A percentile compares a stretch with the other conserved stretches of the same genome.
These are phyloP conservation scores for Ophiostoma ips DNA, from an alignment of 2,329 filamentous ascomycete species.

Conservation along the genomic window DNA sequence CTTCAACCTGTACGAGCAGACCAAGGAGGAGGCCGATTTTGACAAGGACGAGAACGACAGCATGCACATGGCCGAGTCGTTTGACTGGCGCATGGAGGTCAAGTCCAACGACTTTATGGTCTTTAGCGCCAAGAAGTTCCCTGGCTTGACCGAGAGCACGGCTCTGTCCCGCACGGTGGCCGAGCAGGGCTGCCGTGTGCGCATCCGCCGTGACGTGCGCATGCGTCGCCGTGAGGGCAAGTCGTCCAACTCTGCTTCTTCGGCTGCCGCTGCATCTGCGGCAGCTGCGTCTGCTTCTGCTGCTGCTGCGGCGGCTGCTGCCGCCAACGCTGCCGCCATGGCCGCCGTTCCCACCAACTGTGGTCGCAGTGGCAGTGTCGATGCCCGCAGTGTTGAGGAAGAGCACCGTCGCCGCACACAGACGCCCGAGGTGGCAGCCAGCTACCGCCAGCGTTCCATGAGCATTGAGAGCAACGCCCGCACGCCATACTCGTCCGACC, in stretches of 20 bases:
- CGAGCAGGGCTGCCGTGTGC: slow-evolving; percentile 91
- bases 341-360: no score
- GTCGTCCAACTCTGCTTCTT: slow-evolving; percentile 7
- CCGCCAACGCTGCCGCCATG: no score
- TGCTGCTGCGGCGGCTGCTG: background rate
- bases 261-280: background rate
- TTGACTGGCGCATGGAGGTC: slow-evolving; percentile 80
- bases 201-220: slow-evolving; percentile 67
- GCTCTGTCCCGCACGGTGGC: slow-evolving; percentile 78
- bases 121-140: slow-evolving; percentile 97
- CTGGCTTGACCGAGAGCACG: slow-evolving; percentile 82
- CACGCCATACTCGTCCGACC: slow-evolving; percentile 18
- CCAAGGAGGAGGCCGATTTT: slow-evolving; percentile 70
- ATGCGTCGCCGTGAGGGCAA: slow-evolving; percentile 38
- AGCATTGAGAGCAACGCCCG: slow-evolving; percentile 20
- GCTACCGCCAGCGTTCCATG: slow-evolving; percentile 21
- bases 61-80: slow-evolving; percentile 33
- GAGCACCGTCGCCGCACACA: slow-evolving; percentile 21
- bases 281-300: slow-evolving; percentile 1
- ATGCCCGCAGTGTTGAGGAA: slow-evolving; percentile 17
- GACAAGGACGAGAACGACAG: slow-evolving; percentile 37
- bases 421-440: slow-evolving; percentile 19
- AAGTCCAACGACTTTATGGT: slow-evolving; percentile 79
- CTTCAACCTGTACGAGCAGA: slow-evolving; percentile 88
- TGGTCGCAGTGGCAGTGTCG: background rate